Conservation (phyloP, 176 grass and related monocot species). For the Stipa capillata region DNA sequence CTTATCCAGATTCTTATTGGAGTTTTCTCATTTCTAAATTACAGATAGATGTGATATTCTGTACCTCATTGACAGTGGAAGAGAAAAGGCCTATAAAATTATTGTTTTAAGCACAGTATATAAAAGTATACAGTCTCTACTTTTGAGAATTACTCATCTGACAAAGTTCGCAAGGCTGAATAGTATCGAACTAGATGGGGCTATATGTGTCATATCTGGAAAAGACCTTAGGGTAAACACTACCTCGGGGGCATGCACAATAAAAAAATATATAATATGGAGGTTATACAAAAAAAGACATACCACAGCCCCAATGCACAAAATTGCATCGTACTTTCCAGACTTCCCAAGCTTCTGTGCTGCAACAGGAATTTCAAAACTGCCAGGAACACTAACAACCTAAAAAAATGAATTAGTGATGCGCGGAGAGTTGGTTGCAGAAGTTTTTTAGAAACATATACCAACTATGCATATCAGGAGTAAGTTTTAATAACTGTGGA, state of each 20-base stretch:
- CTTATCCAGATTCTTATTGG: neutral
- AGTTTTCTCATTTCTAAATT: neutral
- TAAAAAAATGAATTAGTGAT: conserved; percentile 18
- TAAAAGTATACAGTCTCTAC: neutral
- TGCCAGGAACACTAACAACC: conserved; percentile 94
- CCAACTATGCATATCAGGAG: neutral
- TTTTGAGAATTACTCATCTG: neutral
- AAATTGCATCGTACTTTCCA: conserved; percentile 76
- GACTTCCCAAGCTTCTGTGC: conserved; percentile 87
- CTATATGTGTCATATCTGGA: neutral
- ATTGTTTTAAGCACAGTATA: neutral
- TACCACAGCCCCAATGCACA: conserved; percentile 99
- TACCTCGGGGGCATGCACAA: neutral
- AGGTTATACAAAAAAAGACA: neutral
- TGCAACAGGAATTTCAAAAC: conserved; percentile 90
- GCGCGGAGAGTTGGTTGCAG: neutral
- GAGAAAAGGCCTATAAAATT: neutral
- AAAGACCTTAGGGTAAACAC: neutral
- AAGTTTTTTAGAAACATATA: neutral
- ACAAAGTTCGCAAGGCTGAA: neutral
- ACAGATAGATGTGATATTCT: neutral
- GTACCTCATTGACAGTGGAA: neutral
- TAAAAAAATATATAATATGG: neutral
- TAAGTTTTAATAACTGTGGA: too few relatives aligned
- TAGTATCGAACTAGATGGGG: neutral